phyloP scores from a whole-genome alignment of 768 basidiomycete species.

The Suillus ampliporus region DNA sequence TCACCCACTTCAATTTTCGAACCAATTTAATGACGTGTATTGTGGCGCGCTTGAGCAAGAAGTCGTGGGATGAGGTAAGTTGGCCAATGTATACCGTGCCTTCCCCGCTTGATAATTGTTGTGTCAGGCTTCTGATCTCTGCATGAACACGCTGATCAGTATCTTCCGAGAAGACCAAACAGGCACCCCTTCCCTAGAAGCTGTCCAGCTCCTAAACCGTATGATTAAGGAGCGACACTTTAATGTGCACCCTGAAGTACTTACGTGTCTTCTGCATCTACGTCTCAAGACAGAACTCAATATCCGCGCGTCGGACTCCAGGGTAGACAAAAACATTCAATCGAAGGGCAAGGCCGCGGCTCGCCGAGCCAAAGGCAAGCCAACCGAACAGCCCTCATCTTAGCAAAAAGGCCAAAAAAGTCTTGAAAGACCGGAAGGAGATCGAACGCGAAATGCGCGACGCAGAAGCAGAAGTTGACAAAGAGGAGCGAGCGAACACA shows the following conservation, averaged over 20 bases:
- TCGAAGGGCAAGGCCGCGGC: constrained; percentile 51
- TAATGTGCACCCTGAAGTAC: constrained; percentile 86
- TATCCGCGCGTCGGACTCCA: constrained; percentile 76
- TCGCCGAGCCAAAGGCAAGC: constrained; percentile 60
- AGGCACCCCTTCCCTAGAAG: constrained; percentile 82
- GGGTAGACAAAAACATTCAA: constrained; percentile 58
- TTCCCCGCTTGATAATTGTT: constrained; percentile 18
- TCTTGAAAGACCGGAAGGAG: constrained; percentile 84
- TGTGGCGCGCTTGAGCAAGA: constrained; percentile 81
- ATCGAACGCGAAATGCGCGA: constrained; percentile 93
- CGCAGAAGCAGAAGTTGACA: constrained; percentile 92
- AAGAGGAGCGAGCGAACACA: constrained; percentile 82
- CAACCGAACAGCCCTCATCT: constrained; percentile 70
- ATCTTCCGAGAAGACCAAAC: constrained; percentile 86
- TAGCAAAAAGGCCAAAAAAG: constrained; percentile 92
- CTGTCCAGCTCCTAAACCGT: constrained; percentile 88
- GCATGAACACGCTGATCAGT: constrained; percentile 78
- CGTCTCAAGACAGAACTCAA: constrained; percentile 87
- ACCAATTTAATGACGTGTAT: constrained; percentile 90
- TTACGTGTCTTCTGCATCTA: constrained; percentile 83
- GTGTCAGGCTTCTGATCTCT: constrained; percentile 80
- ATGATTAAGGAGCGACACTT: constrained; percentile 96
- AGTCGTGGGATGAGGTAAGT: constrained; percentile 87
- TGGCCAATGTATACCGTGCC: constrained; percentile 16
- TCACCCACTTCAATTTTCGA: constrained; percentile 97